Evolutionary conservation across 805 yeast genomes (phyloP).

Genomic region (Ogataea salicorniae): DNA sequence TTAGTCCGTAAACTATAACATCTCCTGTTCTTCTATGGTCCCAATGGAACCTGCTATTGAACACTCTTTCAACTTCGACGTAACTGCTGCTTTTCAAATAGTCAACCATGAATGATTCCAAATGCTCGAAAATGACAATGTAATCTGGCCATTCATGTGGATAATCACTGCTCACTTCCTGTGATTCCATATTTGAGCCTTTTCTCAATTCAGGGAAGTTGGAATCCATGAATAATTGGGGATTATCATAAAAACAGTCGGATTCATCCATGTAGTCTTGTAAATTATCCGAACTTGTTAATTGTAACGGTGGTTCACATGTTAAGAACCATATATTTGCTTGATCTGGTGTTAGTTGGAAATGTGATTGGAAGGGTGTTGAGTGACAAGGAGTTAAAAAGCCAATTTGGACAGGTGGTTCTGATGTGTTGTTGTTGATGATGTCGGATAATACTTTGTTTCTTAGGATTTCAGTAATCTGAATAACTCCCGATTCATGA

Average conservation of each 20-base stretch:
- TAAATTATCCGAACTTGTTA: slow-evolving; percentile 30
- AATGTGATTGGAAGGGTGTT: slow-evolving; percentile 87
- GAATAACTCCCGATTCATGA: slow-evolving; percentile 85
- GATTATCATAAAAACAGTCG: slow-evolving; percentile 72
- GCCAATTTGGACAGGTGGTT: slow-evolving; percentile 50
- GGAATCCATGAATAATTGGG: slow-evolving; percentile 46
- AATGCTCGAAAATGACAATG: slow-evolving; percentile 64
- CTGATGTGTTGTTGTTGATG: no score
- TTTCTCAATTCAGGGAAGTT: slow-evolving; percentile 40
- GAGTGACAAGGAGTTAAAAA: slow-evolving; percentile 96
- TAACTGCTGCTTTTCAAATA: slow-evolving; percentile 38
- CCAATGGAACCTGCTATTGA: slow-evolving; percentile 83
- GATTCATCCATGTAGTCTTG: slow-evolving; percentile 74
- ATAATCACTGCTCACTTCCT: slow-evolving; percentile 19
- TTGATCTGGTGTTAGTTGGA: slow-evolving; percentile 48
- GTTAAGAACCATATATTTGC: slow-evolving; percentile 71
- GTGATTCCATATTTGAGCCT: neutral
- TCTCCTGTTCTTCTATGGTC: slow-evolving; percentile 78
- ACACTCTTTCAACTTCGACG: slow-evolving; percentile 47
- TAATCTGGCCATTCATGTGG: slow-evolving; percentile 64
- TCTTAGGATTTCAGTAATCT: slow-evolving; percentile 52
- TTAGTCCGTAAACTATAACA: slow-evolving; percentile 50
- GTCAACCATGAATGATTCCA: slow-evolving; percentile 41
- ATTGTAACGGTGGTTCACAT: slow-evolving; percentile 83
- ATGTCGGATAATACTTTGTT: slow-evolving; percentile 11